Evolutionary conservation across 768 basidiomycete genomes (phyloP).

Genomic region (Podaxis rugospora): DNA sequence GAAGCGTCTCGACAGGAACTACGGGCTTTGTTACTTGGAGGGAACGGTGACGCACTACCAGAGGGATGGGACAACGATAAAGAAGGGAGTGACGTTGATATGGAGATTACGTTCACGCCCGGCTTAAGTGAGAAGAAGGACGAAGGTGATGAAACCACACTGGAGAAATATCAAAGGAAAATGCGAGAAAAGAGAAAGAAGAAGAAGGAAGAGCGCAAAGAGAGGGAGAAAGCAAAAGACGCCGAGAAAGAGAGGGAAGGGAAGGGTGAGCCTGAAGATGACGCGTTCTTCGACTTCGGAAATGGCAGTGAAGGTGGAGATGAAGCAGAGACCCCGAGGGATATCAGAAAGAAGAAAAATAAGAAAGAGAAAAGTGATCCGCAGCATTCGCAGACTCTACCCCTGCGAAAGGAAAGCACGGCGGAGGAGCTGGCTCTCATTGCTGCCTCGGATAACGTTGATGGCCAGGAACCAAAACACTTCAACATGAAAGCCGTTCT

Average conservation of each 20-base stretch:
- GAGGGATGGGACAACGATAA: conserved; percentile 75
- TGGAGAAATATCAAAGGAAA: conserved; percentile 87
- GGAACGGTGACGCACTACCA: conserved; percentile 62
- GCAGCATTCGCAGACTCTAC: conserved; percentile 13
- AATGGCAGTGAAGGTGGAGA: conserved; percentile 34
- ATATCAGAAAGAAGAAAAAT: conserved; percentile 18
- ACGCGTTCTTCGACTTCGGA: conserved; percentile 76
- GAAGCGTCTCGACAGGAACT: conserved; percentile 60
- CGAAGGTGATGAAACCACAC: conserved; percentile 73
- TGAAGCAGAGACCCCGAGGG: conserved; percentile 11
- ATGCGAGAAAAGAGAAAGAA: conserved; percentile 84
- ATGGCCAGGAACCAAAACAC: conserved; percentile 56
- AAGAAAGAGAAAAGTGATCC: conserved; percentile 17
- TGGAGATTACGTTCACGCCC: conserved; percentile 95
- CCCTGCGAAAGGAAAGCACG: conserved; percentile 40
- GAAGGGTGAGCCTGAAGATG: conserved; percentile 29
- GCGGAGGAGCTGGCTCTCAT: conserved; percentile 65
- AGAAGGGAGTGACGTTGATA: conserved; percentile 58
- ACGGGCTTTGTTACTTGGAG: conserved; percentile 70
- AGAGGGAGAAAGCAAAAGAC: conserved; percentile 21
- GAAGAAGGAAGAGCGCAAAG: conserved; percentile 64
- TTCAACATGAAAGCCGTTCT: conserved; percentile 90
- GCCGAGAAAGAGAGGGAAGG: conserved; percentile 20
- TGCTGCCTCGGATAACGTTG: conserved; percentile 48
- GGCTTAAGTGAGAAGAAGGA: conserved; percentile 58